Conservation (phyloP, 352 stramenopile species). For the Phytophthora idaei region DNA sequence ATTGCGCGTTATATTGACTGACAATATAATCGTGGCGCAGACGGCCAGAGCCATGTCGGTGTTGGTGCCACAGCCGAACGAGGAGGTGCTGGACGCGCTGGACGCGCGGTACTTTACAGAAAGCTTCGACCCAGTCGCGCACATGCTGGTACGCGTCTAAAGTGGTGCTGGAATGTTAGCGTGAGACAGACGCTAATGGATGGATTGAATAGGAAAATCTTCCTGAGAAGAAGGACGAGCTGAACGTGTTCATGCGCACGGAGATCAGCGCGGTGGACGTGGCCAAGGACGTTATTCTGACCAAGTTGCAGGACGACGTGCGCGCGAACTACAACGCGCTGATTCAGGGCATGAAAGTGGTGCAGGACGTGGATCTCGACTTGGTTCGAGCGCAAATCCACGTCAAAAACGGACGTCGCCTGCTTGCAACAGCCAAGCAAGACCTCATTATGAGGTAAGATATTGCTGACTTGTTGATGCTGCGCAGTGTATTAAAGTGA, state of each 20-base stretch:
- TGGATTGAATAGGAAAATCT: constrained; percentile 60
- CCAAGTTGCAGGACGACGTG: constrained; percentile 83
- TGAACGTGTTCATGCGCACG: constrained; percentile 75
- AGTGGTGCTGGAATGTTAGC: not conserved
- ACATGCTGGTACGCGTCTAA: constrained; percentile 62
- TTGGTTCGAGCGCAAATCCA: constrained; percentile 86
- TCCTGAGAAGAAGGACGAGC: constrained; percentile 45
- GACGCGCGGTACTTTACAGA: constrained; percentile 86
- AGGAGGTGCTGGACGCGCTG: constrained; percentile 73
- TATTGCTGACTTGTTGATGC: not conserved
- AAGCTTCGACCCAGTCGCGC: constrained; percentile 69
- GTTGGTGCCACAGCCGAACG: constrained; percentile 64
- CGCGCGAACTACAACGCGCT: constrained; percentile 78
- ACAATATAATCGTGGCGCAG: constrained; percentile 23
- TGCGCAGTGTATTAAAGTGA: not conserved
- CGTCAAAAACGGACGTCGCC: constrained; percentile 83
- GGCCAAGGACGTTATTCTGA: constrained; percentile 76
- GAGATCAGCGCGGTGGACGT: constrained; percentile 87
- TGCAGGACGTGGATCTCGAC: constrained; percentile 88
- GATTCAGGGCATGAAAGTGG: constrained; percentile 88
- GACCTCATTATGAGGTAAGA: constrained; percentile 75
- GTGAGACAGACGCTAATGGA: not conserved
- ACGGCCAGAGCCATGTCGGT: constrained; percentile 57
- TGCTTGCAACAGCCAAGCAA: constrained; percentile 72
- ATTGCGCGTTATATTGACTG: not conserved